A percentile compares a stretch with the other conserved stretches of the same genome.
phyloP scores from a whole-genome alignment of 768 basidiomycete genomes.

The Collybiopsis luxurians region DNA sequence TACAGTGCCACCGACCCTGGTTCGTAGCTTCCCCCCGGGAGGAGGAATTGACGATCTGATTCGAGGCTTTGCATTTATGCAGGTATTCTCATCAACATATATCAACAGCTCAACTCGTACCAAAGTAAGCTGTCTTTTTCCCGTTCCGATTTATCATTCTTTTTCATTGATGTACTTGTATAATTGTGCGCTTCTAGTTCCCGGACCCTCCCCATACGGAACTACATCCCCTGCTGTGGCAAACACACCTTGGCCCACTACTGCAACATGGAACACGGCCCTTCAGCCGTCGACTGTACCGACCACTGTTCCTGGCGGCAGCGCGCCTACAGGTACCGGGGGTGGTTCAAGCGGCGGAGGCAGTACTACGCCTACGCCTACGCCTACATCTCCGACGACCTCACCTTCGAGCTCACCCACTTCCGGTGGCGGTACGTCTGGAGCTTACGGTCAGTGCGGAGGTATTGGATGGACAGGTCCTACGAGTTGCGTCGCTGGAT shows the following conservation, averaged over 20 bases:
- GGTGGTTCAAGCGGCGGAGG: not conserved
- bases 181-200: not conserved
- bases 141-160: not conserved
- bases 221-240: conserved; percentile 37
- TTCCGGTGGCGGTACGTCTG: not conserved
- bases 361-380: not conserved
- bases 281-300: conserved; percentile 45
- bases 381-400: not conserved
- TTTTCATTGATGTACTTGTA: no score
- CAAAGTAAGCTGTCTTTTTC: not conserved
- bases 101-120: conserved; percentile 2
- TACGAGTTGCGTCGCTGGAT: not conserved
- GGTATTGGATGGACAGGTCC: conserved; percentile 5
- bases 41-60: no score
- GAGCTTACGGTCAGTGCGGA: not conserved
- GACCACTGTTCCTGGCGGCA: conserved; percentile 23
- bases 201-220: conserved; percentile 32
- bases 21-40: conserved; percentile 9
- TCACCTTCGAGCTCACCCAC: not conserved
- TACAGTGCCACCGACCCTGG: conserved; percentile 29
- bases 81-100: conserved; percentile 10
- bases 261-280: conserved; percentile 50
- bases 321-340: not conserved
- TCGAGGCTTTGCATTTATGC: not conserved
- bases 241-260: conserved; percentile 40